Evolutionary conservation across 2,329 filamentous ascomycete species (phyloP), one percentile per base, ranked within the genome.

Genomic region (Ophiostoma montium): DNA sequence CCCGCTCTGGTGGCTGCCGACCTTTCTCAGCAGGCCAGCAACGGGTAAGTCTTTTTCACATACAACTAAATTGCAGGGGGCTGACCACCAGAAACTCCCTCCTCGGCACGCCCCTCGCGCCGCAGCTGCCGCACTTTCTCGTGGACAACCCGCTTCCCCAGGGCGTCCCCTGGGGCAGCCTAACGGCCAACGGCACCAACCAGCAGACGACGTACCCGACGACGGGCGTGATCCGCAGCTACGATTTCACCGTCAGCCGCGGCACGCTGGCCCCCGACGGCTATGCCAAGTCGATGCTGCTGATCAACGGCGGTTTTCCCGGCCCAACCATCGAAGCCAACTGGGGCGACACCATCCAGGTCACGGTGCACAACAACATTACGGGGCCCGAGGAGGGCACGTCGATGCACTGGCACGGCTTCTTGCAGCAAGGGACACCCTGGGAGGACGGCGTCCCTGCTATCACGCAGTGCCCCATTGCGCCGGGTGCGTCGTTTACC

Each of bases 331-430:
- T 64, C 51, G 52, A 58, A 19, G 62, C 61, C 30, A 59, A 63
- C 53, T 64, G 62, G 62, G 66, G 66, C 30, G 66, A 68, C 53
- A 59, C 57, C 3, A 55, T 68, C 45, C 63, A 80, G 44, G 72
- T 85, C 46, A 76, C 76, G 21, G 74, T 85, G 50, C 70, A 75
- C 62, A 87, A 87, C 61, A 69, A 75, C n/a, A 70, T 85, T 2
- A 74, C 55, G 52, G 62, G 60, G 2, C 69, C 68, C 13, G 62
- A 59, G 31, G 68, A 67, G 54, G 63, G 65, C 21, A 70, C 67
- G 1, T 65, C 67, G 1, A 61, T 74, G 27, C 71, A 74, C 56
- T 74, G 70, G 70, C 71, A 74, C 50, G 71, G 70, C 8, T 53
- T 74, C 3, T 61, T 64, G 30, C 68, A 72, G 57, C 61, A 63